Evolutionary conservation across 2,329 filamentous ascomycete genomes (phyloP), one percentile per base, ranked within the genome.

Genomic region (Venturia asperata): DNA sequence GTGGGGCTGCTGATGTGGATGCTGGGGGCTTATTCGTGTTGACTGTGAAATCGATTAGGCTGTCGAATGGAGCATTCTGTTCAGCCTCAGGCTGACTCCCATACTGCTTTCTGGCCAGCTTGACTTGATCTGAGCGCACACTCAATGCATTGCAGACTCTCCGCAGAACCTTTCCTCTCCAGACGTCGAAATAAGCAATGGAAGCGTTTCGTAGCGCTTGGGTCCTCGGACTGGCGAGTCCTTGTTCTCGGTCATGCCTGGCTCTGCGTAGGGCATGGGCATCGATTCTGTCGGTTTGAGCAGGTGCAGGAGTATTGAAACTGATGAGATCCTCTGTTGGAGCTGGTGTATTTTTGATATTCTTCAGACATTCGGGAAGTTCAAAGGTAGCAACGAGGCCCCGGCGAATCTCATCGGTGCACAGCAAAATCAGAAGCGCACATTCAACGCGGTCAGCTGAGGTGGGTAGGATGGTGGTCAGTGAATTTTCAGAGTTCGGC

Each of bases 181-280:
- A 52, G 15, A 42, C n/a, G n/a, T 63, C 61, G 42, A 63, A 63
- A 27, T 63, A 19, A n/a, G 61, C 45, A 63, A 21, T 27, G 1
- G 42, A 34, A 39, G 61, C 42, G 21, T 5, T 47, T 45, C 42
- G 37, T 3, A 49, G 45, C 19, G 21, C 61, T 17, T 30, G 30
- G 19, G 42, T 63, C 42, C n/a, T 17, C 1, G 61, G 34, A n/a
- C 37, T 34, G 27, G 21, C n/a, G 15, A 63, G 43, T 42, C 52
- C 42, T n/a, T 34, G 21, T 21, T 63, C 21, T 34, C 61, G 21
- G 13, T 37, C n/a, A 47, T 47, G n/a, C 24, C 42, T 52, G 21
- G 21, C 24, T 49, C 42, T 41, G 9, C 42, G n/a, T 9, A 47
- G 2, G 41, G 61, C 42, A 17, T 47, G 30, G 11, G 61, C 30